Base-by-base conservation (phyloP, 2,329 filamentous ascomycete genomes). In the Lojkania enalia region DNA sequence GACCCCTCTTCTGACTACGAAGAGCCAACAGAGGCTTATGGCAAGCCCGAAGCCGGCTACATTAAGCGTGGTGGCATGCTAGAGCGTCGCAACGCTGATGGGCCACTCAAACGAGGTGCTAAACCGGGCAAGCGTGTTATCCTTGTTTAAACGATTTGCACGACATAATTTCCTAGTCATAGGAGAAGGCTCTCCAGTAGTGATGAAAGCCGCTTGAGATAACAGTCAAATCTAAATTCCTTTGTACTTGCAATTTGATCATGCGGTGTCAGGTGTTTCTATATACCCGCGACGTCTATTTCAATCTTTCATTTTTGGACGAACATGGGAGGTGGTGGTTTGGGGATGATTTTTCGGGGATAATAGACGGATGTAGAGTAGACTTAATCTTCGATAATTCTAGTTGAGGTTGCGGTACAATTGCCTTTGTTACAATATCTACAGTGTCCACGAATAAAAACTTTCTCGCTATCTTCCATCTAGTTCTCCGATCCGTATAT, bases 51-150 rank as follows among this genome's bases (percentile, higher is more conserved):
- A 41, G 39, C 48, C 20, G 54, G 53, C n/a, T 60, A 55, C 31
- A 41, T 50, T 19, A 58, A 55, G 49, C 57, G 58, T 32, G 49
- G 57, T 42, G 57, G 53, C 39, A 45, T 61, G 37, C 47, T 58
- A 18, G 43, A 56, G 49, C 56, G 57, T 39, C 52, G 58, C 38
- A 54, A 51, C 35, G 48, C 49, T n/a, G 41, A 42, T 25, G 21
- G 20, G 14, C 13, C 35, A 6, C 31, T 32, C 13, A 27, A 30
- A 21, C 38, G 39, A 37, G 30, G 21, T 5, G 35, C 25, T 20
- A 16, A n/a, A 15, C 15, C 15, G 15, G 33, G 33, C 25, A 45
- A 39, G 46, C 36, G 46, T 13, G 42, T 46, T 14, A 46, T 46
- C 18, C 33, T 49, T 39, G 42, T 49, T 27, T 44, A 43, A 44